Percentiles rank a stretch among this genome's conserved stretches.
These are phyloP conservation scores for Lolium rigidum DNA, from an alignment of 176 grass and related monocot genomes.

Conservation along the genomic window DNA sequence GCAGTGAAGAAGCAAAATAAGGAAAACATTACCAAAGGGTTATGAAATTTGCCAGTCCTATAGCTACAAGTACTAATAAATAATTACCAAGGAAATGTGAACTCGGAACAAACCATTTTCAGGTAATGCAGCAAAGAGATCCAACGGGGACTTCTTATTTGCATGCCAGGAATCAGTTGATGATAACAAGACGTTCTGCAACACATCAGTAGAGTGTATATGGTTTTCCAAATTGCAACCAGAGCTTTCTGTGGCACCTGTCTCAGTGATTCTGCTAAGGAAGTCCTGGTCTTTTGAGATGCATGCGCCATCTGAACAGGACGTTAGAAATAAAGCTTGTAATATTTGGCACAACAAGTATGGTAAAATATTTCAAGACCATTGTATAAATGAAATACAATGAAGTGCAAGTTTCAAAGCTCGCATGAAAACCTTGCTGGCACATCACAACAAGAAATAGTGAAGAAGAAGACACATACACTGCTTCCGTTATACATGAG, in stretches of 20 bases:
- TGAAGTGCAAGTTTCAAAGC: not conserved
- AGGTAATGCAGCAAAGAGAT: constrained; percentile 46
- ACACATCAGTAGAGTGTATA: constrained; percentile 48
- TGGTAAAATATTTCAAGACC: not conserved
- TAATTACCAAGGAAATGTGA: constrained; percentile 43
- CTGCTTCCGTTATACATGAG: constrained; percentile 10
- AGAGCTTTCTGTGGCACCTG: constrained; percentile 71
- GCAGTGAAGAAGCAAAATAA: constrained; percentile 45
- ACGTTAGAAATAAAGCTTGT: constrained; percentile 16
- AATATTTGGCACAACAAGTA: constrained; percentile 18
- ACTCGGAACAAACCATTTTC: constrained; percentile 58
- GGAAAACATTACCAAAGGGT: not conserved
- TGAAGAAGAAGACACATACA: not conserved
- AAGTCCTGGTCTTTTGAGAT: constrained; percentile 54
- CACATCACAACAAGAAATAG: not conserved
- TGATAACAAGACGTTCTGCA: constrained; percentile 55
- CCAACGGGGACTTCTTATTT: constrained; percentile 48
- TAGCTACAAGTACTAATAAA: constrained; percentile 30
- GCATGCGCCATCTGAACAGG: constrained; percentile 64
- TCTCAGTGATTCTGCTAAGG: constrained; percentile 63
- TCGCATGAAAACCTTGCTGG: not conserved
- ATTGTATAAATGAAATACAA: constrained; percentile 28
- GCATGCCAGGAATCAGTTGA: constrained; percentile 53
- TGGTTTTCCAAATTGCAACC: constrained; percentile 57
- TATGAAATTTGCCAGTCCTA: constrained; percentile 2